Evolutionary conservation across 1,284 basidiomycete genomes (phyloP), one percentile per base, ranked within the genome.

Genomic region (Puccinia triticina): DNA sequence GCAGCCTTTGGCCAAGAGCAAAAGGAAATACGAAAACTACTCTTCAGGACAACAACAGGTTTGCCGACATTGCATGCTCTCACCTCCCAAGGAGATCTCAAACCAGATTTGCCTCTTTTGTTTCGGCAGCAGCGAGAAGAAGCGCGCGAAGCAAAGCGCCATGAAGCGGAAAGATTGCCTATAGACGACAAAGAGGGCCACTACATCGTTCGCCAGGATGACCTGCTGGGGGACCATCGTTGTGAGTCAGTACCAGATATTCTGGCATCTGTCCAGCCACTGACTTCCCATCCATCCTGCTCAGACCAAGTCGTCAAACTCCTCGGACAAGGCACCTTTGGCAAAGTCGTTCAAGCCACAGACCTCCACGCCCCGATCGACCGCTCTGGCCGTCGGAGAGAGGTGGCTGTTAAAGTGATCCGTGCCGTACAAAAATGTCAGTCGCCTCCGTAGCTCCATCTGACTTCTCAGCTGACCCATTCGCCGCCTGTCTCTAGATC

Each of bases 371-470:
- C 77, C 16, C 55, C 82, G 23, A 34, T 32, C 29, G 84, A 92
- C 90, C 80, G 91, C 92, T 84, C 74, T 80, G 73, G 77, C 67
- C 59, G 84, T 66, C 84, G 87, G 43, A 90, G 89, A 85, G 90
- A 91, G 86, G 96, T 99, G 34, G 97, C 97, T 61, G 95, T 99
- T 89, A 99, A 99, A 90, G 96, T 99, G 84, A 99, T 99, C 85
- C 92, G 95, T 74, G 94, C 94, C 48, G 94, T 98, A 69, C 95
- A 94, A 82, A 97, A 98, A 88, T 97, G 79, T 75, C 8, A 75
- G 16, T 73, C 14, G 21, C 1, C 48, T 32, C 18, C 26, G 18
- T 48, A 1, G 21, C 7, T 73, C 46, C 14, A 53, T 53, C 55
- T 21, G 8, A 53, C 12, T 73, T 55, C 48, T 26, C 29, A 23